Conservation (phyloP, 768 basidiomycete species). For the Favolaschia claudopus region DNA sequence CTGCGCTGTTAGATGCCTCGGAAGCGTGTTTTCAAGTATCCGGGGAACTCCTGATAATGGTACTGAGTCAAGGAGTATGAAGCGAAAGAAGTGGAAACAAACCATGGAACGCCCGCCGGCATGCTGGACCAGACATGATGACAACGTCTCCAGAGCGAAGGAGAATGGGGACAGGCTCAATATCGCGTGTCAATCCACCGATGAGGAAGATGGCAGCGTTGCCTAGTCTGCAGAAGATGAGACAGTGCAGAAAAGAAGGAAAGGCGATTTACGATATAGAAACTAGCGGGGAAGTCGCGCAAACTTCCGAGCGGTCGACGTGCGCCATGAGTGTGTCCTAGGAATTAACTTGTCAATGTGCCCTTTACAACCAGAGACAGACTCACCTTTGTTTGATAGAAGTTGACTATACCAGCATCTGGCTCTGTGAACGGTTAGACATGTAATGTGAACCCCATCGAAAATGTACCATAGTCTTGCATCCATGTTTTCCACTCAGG, state of each 20-base stretch:
- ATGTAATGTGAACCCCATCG: constrained; percentile 2
- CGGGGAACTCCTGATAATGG: constrained; percentile 76
- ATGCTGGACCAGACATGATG: constrained; percentile 90
- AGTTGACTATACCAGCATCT: constrained; percentile 97
- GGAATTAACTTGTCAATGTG: not conserved
- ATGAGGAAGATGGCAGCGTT: constrained; percentile 91
- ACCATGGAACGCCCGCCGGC: constrained; percentile 94
- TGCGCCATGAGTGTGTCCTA: constrained; percentile 96
- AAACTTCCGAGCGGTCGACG: constrained; percentile 96
- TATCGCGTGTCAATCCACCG: constrained; percentile 81
- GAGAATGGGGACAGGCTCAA: constrained; percentile 79
- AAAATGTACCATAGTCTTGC: constrained; percentile 74
- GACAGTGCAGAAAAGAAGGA: not conserved
- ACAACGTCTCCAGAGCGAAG: constrained; percentile 91
- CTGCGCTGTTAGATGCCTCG: constrained; percentile 58
- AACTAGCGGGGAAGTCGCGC: constrained; percentile 89
- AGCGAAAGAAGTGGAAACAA: constrained; percentile 26
- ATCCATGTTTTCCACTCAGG: constrained; percentile 79
- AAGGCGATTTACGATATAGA: constrained; percentile 82
- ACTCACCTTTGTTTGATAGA: constrained; percentile 80
- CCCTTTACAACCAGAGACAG: not conserved
- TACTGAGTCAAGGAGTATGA: not conserved
- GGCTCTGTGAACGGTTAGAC: constrained; percentile 62
- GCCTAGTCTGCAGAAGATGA: constrained; percentile 68
- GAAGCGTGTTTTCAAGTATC: constrained; percentile 83